Conservation (phyloP, 345 rosid genomes). For the Rhodamnia argentea region DNA sequence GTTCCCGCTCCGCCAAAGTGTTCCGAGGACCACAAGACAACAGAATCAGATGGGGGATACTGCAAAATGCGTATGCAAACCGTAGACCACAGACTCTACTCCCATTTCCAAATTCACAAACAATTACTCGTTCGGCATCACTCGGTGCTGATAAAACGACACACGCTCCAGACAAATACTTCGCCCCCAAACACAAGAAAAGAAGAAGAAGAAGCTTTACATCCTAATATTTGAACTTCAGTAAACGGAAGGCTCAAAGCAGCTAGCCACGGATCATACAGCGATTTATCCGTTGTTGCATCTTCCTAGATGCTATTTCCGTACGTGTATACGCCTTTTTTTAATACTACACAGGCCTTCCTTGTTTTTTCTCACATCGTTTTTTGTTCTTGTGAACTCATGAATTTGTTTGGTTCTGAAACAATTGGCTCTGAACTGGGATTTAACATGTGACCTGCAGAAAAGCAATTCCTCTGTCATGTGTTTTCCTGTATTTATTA, state of each 20-base stretch:
- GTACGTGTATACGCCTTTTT: not conserved
- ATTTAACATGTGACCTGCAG: constrained; percentile 17
- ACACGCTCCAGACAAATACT: not conserved
- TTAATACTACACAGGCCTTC: not conserved
- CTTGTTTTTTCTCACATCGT: not conserved
- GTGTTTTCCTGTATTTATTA: not conserved
- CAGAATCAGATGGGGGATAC: not conserved
- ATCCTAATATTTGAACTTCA: not conserved
- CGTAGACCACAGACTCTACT: not conserved
- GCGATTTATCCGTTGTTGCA: not conserved
- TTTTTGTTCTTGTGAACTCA: not conserved
- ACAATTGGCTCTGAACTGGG: not conserved
- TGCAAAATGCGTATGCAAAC: not conserved
- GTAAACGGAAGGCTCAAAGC: not conserved
- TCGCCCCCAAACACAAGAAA: not conserved
- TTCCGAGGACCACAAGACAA: not conserved
- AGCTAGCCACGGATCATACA: not conserved
- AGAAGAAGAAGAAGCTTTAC: not conserved
- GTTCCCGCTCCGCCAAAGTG: not conserved
- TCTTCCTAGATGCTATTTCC: not conserved
- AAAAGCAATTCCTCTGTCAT: not conserved
- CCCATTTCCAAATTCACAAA: not conserved
- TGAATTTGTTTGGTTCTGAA: not conserved
- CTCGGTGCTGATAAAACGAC: not conserved
- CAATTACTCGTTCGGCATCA: not conserved